Conservation (phyloP, 768 basidiomycete genomes). For the Pholiota microspora region DNA sequence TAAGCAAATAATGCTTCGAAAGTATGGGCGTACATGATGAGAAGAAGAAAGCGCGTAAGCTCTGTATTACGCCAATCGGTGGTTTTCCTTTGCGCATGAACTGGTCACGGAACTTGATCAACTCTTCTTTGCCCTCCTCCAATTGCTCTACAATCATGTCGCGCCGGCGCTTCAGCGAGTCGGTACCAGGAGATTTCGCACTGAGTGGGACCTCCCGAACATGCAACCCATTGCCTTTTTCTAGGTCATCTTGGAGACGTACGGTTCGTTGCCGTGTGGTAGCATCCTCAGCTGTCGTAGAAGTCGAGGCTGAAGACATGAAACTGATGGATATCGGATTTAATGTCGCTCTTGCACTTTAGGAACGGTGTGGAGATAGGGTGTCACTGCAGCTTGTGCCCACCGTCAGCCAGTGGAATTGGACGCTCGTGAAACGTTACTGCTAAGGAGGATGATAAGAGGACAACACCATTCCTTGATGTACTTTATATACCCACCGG, state of each 20-base stretch:
- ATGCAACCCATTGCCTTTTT: constrained; percentile 4
- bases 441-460: neutral
- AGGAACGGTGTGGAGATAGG: too few relatives aligned
- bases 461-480: neutral
- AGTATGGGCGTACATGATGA: constrained; percentile 44
- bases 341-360: too few relatives aligned
- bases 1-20: neutral
- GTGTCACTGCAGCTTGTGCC: neutral
- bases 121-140: constrained; percentile 21
- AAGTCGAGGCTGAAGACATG: neutral
- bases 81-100: constrained; percentile 46
- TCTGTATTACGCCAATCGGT: constrained; percentile 41
- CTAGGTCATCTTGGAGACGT: constrained; percentile 15
- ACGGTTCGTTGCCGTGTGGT: constrained; percentile 3
- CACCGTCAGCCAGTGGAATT: neutral
- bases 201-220: neutral
- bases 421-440: neutral
- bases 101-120: constrained; percentile 38
- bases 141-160: constrained; percentile 13
- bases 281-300: neutral
- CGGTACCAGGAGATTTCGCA: constrained; percentile 12
- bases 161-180: constrained; percentile 16
- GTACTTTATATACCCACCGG: neutral
- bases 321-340: neutral
- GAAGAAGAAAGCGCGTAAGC: constrained; percentile 42